phyloP scores from a whole-genome alignment of 1,139 yeast genomes.

The Lodderomyces metapsilosis region DNA sequence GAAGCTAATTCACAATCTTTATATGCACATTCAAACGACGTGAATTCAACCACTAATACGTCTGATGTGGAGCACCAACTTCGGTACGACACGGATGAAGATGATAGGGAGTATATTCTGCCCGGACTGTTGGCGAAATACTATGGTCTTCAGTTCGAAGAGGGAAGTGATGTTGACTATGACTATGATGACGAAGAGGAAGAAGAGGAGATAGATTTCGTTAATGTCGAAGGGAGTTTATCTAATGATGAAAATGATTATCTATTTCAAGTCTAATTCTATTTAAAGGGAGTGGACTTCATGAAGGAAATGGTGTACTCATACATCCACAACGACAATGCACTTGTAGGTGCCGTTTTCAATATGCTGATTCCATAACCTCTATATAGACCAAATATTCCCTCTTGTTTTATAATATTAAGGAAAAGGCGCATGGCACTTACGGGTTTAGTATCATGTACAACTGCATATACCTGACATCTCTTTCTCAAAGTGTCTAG shows the following conservation, averaged over 20 bases:
- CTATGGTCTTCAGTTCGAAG: constrained; percentile 25
- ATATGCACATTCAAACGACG: constrained; percentile 25
- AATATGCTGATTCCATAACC: constrained; percentile 69
- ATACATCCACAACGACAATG: constrained; percentile 71
- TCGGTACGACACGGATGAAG: constrained; percentile 21
- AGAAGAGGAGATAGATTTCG: constrained; percentile 26
- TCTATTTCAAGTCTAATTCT: constrained; percentile 24
- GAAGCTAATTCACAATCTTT: constrained; percentile 40
- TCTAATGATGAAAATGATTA: constrained; percentile 29
- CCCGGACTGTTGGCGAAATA: constrained; percentile 40
- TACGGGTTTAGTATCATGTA: constrained; percentile 13
- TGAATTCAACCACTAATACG: constrained; percentile 11
- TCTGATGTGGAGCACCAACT: constrained; percentile 14
- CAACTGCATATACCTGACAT: constrained; percentile 58
- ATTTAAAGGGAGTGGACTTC: constrained; percentile 1
- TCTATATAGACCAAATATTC: constrained; percentile 65
- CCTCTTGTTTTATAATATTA: constrained; percentile 52
- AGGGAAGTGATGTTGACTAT: constrained; percentile 20
- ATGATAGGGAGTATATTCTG: constrained; percentile 42
- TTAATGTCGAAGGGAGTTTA: constrained; percentile 22
- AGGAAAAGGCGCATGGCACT: constrained; percentile 20
- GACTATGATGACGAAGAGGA: constrained; percentile 17
- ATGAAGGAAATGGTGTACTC: constrained; percentile 39
- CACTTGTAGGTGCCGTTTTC: constrained; percentile 83
- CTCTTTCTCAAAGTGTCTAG: constrained; percentile 80